Conservation (phyloP, 2,329 filamentous ascomycete species). For the Aspergillus ochraceus region DNA sequence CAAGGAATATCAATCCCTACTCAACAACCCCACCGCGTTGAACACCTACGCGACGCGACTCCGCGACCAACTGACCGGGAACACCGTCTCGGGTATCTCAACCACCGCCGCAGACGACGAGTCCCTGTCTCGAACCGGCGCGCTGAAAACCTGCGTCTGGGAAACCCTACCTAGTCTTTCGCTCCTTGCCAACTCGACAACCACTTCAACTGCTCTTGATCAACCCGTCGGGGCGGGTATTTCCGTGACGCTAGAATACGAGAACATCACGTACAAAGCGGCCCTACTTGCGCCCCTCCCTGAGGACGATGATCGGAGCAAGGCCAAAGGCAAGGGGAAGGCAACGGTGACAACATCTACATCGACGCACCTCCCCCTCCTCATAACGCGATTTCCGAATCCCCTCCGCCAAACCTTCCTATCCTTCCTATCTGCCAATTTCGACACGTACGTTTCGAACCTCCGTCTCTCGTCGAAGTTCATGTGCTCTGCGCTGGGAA, state of each 20-base stretch:
- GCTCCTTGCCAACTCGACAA: neutral
- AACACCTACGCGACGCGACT: conserved; percentile 50
- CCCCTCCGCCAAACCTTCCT: conserved; percentile 50
- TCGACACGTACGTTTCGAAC: conserved; percentile 51
- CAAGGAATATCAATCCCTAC: conserved; percentile 35
- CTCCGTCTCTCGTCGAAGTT: conserved; percentile 47
- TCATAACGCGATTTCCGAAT: conserved; percentile 53
- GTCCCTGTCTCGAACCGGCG: conserved; percentile 46
- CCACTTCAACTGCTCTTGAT: neutral
- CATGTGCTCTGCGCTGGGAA: conserved; percentile 47
- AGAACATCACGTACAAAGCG: conserved; percentile 51
- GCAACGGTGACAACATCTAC: neutral
- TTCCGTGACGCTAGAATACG: conserved; percentile 51
- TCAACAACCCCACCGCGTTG: conserved; percentile 37
- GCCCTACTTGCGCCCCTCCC: conserved; percentile 44
- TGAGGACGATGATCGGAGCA: neutral
- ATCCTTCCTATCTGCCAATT: conserved; percentile 50
- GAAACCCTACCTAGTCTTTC: conserved; percentile 11
- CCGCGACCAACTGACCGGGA: conserved; percentile 50
- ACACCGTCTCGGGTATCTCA: conserved; percentile 49
- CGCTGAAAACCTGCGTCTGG: conserved; percentile 51
- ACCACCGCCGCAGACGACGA: conserved; percentile 35
- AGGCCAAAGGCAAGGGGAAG: neutral
- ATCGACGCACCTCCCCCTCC: conserved; percentile 51
- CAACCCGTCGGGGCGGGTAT: conserved; percentile 35